A percentile compares a stretch with the other conserved stretches of the same genome.
These are phyloP conservation scores for Microascus cirrosus DNA, from an alignment of 2,329 filamentous ascomycete genomes.

Conservation along the genomic window DNA sequence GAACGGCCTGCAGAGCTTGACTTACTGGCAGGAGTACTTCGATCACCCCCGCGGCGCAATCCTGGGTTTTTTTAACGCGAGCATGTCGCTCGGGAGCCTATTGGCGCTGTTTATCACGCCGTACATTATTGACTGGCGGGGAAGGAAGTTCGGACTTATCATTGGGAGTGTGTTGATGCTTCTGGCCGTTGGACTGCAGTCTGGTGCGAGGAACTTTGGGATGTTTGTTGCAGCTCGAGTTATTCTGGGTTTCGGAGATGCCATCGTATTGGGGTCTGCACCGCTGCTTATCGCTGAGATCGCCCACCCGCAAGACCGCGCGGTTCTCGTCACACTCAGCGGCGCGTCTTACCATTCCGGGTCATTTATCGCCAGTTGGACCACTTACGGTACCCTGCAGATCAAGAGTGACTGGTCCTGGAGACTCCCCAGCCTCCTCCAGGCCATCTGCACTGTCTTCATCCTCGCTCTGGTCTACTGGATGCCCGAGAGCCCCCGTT, in stretches of 20 bases:
- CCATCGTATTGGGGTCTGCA: constrained; percentile 16
- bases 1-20: constrained; percentile 27
- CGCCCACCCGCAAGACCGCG: constrained; percentile 22
- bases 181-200: constrained; percentile 14
- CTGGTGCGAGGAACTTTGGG: constrained; percentile 9
- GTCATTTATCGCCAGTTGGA: constrained; percentile 16
- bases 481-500: constrained; percentile 48
- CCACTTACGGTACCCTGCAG: constrained; percentile 15
- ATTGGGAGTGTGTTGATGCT: constrained; percentile 4
- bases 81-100: constrained; percentile 21
- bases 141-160: constrained; percentile 22
- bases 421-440: constrained; percentile 15
- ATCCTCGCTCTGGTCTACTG: constrained; percentile 12
- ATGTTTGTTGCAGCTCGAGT: constrained; percentile 23
- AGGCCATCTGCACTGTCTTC: constrained; percentile 14
- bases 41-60: constrained; percentile 16
- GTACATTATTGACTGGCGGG: constrained; percentile 22
- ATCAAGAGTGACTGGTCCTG: constrained; percentile 13
- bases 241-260: constrained; percentile 20
- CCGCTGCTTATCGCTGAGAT: constrained; percentile 23
- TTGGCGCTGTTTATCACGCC: constrained; percentile 19
- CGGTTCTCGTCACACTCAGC: constrained; percentile 18
- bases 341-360: constrained; percentile 9
- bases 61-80: constrained; percentile 20
- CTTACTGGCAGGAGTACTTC: constrained; percentile 26